These are phyloP conservation scores for Fusarium beomiforme DNA, from an alignment of 2,329 filamentous ascomycete genomes.

Conservation along the genomic window DNA sequence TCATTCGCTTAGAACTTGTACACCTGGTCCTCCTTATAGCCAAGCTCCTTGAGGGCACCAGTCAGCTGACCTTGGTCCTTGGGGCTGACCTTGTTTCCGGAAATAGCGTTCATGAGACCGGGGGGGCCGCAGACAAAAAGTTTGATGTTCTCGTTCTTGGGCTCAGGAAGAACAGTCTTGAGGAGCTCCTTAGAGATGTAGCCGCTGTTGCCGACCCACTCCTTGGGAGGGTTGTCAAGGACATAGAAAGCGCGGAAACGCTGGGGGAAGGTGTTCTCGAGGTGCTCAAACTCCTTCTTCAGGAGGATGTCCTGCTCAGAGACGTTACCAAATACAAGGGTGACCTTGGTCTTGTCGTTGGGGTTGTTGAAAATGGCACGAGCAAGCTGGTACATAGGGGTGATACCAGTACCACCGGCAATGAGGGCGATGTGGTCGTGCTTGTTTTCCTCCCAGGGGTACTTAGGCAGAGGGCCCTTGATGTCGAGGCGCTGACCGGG, in stretches of 20 bases:
- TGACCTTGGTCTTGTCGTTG: constrained; percentile 96
- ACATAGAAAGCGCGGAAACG: constrained; percentile 96
- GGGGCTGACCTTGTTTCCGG: constrained; percentile 90
- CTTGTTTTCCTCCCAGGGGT: constrained; percentile 90
- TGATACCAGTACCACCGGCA: constrained; percentile 96
- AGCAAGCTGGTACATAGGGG: constrained; percentile 95
- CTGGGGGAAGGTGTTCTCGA: constrained; percentile 96
- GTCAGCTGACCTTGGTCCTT: constrained; percentile 91
- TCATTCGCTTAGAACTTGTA: constrained; percentile 80
- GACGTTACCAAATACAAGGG: constrained; percentile 92
- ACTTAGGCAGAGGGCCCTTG: constrained; percentile 97
- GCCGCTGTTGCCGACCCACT: constrained; percentile 81
- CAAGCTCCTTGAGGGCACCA: constrained; percentile 84
- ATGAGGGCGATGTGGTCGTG: constrained; percentile 88
- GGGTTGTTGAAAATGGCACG: constrained; percentile 96
- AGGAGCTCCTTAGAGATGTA: constrained; percentile 90
- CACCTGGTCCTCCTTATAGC: constrained; percentile 78
- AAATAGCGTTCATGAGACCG: constrained; percentile 91
- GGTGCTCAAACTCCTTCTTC: constrained; percentile 82
- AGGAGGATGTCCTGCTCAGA: constrained; percentile 90
- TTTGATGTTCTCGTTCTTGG: constrained; percentile 93
- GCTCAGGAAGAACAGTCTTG: constrained; percentile 94
- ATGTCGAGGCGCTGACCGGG: constrained; percentile 86
- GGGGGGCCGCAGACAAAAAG: constrained; percentile 96
- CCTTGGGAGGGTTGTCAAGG: constrained; percentile 83